Percentiles rank a stretch among this genome's conserved stretches.
Conservation (phyloP, 2,329 filamentous ascomycete genomes). For the Xylaria multiplex region DNA sequence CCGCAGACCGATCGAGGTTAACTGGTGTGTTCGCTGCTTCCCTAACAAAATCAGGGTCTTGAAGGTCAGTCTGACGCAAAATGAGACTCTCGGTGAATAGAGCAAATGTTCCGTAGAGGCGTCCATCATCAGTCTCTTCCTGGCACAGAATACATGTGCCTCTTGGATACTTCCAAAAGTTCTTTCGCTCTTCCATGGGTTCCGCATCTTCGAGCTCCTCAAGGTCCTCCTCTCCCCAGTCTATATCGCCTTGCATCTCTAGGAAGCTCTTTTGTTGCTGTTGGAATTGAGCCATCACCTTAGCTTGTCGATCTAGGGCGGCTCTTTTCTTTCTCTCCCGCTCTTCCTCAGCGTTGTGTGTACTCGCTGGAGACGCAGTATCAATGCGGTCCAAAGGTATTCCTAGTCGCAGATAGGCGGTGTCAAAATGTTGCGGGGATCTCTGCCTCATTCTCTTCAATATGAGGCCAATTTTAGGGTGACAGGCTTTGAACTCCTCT, state of each 20-base stretch:
- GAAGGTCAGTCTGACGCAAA: constrained; percentile 84
- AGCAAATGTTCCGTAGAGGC: constrained; percentile 92
- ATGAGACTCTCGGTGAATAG: constrained; percentile 88
- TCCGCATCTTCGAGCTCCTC: constrained; percentile 72
- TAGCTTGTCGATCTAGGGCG: constrained; percentile 87
- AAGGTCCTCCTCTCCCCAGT: constrained; percentile 87
- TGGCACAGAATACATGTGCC: constrained; percentile 97
- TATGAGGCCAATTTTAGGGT: constrained; percentile 84
- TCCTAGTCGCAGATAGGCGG: constrained; percentile 70
- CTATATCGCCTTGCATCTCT: constrained; percentile 84
- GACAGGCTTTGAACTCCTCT: constrained; percentile 82
- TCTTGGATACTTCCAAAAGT: constrained; percentile 87
- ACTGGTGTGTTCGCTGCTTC: constrained; percentile 82
- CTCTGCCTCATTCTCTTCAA: constrained; percentile 87
- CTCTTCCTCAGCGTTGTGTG: constrained; percentile 73
- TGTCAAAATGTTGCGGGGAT: constrained; percentile 76
- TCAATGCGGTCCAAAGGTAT: constrained; percentile 81
- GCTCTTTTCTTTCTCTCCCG: constrained; percentile 88
- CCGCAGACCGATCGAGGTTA: constrained; percentile 86
- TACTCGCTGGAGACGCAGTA: constrained; percentile 80
- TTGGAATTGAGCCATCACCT: constrained; percentile 97
- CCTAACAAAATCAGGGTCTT: constrained; percentile 83
- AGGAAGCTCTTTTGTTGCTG: constrained; percentile 96
- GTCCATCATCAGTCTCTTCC: constrained; percentile 90
- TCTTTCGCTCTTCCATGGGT: constrained; percentile 72